These are phyloP conservation scores for Cadophora luteo-olivacea DNA, from an alignment of 2,329 filamentous ascomycete genomes.

Conservation along the genomic window DNA sequence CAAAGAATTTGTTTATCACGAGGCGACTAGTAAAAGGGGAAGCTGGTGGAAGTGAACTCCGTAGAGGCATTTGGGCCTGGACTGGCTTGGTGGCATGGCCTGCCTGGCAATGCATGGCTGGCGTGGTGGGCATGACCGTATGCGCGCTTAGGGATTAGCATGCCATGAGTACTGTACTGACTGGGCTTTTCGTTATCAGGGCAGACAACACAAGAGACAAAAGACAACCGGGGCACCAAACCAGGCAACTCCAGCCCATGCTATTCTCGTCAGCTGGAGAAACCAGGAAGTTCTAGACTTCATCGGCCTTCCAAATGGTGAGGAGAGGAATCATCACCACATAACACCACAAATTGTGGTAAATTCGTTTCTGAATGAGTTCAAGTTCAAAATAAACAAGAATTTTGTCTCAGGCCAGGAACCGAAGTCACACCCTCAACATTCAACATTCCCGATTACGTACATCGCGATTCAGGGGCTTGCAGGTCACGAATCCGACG, in stretches of 20 bases:
- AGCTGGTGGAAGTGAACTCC: not conserved
- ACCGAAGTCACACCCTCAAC: slow-evolving; percentile 7
- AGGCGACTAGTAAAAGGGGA: not conserved
- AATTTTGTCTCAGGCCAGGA: not conserved
- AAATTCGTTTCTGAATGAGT: not conserved
- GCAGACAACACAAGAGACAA: slow-evolving; percentile 1
- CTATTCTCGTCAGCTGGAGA: not conserved
- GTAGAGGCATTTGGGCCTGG: slow-evolving; percentile 1
- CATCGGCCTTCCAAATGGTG: not conserved
- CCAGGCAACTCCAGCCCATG: not conserved
- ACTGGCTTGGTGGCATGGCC: not conserved
- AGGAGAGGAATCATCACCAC: not conserved
- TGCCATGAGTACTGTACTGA: not conserved
- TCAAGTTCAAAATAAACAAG: not conserved
- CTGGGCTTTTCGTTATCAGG: not conserved
- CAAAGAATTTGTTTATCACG: slow-evolving; percentile 11
- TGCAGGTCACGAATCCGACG: slow-evolving; percentile 8
- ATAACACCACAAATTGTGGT: not conserved
- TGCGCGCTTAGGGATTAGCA: slow-evolving; percentile 1
- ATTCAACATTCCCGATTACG: slow-evolving; percentile 14
- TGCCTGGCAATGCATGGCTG: slow-evolving; percentile 9
- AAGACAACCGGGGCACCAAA: not conserved
- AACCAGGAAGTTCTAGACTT: not conserved
- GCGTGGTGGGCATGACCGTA: not conserved
- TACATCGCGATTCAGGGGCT: slow-evolving; percentile 11